A percentile compares a stretch with the other conserved stretches of the same genome.
phyloP scores from a whole-genome alignment of 2,329 filamentous ascomycete species.

The Dothidotthia symphoricarpi region DNA sequence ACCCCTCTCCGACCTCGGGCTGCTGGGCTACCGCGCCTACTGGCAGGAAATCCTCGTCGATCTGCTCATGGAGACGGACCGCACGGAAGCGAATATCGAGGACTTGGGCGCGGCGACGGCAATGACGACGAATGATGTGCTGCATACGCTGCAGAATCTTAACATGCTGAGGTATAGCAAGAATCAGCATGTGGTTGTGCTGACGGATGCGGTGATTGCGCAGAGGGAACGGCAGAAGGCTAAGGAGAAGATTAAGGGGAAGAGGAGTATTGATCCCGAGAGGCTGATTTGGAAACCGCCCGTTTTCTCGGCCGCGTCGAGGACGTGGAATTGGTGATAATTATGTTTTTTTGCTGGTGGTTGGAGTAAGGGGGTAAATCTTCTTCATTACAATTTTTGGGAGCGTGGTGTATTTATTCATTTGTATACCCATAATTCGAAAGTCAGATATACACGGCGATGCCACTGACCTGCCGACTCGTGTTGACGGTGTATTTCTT shows the following conservation, averaged over 20 bases:
- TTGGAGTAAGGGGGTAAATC: too few species aligned
- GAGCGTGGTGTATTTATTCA: too few species aligned
- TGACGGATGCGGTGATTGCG: slow-evolving; percentile 77
- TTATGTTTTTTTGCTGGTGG: too few species aligned
- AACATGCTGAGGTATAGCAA: slow-evolving; percentile 96
- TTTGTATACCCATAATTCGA: too few species aligned
- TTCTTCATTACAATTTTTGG: too few species aligned
- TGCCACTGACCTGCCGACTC: too few species aligned
- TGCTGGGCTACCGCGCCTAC: slow-evolving; percentile 93
- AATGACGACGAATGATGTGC: slow-evolving; percentile 97
- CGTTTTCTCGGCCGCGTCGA: slow-evolving; percentile 82
- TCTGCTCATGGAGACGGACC: slow-evolving; percentile 63
- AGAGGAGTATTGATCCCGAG: slow-evolving; percentile 71
- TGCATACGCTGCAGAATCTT: slow-evolving; percentile 88
- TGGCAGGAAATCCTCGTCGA: slow-evolving; percentile 96
- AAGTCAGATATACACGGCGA: too few species aligned
- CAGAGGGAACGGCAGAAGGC: slow-evolving; percentile 69
- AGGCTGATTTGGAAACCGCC: slow-evolving; percentile 93
- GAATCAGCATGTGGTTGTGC: slow-evolving; percentile 92
- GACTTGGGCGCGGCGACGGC: slow-evolving; percentile 74
- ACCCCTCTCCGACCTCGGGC: slow-evolving; percentile 86
- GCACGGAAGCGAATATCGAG: slow-evolving; percentile 78
- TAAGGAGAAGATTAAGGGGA: slow-evolving; percentile 76
- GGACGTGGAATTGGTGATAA: slow-evolving; percentile 94
- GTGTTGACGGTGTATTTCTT: too few species aligned